These are phyloP conservation scores for Phaeosphaeria sp. DNA, from an alignment of 2,329 filamentous ascomycete genomes.

Conservation along the genomic window DNA sequence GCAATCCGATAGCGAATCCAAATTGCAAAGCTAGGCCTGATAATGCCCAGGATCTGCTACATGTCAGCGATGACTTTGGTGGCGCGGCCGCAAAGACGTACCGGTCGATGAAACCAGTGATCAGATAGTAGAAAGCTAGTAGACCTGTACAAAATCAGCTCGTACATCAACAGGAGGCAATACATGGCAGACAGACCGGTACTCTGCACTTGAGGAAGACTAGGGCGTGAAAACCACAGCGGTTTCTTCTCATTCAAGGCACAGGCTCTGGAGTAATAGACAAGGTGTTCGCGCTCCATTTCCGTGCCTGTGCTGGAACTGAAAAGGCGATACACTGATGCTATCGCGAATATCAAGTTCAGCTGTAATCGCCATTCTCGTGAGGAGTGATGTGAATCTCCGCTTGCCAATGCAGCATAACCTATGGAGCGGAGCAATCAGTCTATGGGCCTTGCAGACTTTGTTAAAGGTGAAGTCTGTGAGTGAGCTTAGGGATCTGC, in stretches of 20 bases:
- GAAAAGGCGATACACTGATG: slow-evolving; percentile 36
- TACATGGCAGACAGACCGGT: slow-evolving; percentile 10
- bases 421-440: slow-evolving; percentile 7
- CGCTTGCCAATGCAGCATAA: slow-evolving; percentile 25
- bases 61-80: not conserved
- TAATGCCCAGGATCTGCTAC: slow-evolving; percentile 44
- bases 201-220: slow-evolving; percentile 48
- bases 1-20: slow-evolving; percentile 45
- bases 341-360: slow-evolving; percentile 52
- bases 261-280: slow-evolving; percentile 48
- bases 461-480: not conserved
- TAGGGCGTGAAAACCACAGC: slow-evolving; percentile 35
- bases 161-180: not conserved
- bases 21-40: slow-evolving; percentile 46
- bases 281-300: slow-evolving; percentile 38
- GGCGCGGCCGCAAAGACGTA: slow-evolving; percentile 20
- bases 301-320: not conserved
- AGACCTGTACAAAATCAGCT: slow-evolving; percentile 28
- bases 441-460: not conserved
- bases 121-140: slow-evolving; percentile 48
- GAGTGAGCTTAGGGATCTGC: not conserved
- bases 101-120: slow-evolving; percentile 50
- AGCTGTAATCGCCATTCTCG: slow-evolving; percentile 46
- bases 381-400: slow-evolving; percentile 15
- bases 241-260: slow-evolving; percentile 35